phyloP scores from a whole-genome alignment of 2,329 filamentous ascomycete species.

The Claviceps sp. region DNA sequence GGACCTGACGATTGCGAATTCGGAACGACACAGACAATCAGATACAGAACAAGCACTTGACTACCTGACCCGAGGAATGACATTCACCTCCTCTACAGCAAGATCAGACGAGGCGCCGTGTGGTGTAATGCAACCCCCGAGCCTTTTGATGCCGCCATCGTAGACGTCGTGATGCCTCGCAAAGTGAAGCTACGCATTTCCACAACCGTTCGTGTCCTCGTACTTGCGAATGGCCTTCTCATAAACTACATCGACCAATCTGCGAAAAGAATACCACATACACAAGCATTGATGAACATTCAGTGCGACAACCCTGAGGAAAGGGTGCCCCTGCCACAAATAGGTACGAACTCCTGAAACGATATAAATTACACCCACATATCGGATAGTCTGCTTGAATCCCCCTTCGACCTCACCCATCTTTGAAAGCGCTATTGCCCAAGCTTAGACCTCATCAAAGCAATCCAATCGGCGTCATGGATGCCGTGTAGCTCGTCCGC shows the following conservation, averaged over 20 bases:
- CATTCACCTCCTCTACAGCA: neutral
- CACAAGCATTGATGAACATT: slow-evolving; percentile 3
- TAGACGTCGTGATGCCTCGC: neutral
- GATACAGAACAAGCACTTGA: neutral
- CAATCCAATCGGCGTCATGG: neutral
- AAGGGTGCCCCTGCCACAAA: neutral
- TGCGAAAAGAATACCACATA: neutral
- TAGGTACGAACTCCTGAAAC: neutral
- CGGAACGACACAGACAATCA: too few relatives aligned
- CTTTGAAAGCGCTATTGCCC: neutral
- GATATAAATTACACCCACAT: neutral
- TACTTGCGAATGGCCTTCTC: neutral
- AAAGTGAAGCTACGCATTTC: neutral
- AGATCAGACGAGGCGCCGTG: neutral
- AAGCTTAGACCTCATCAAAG: neutral
- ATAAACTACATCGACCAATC: neutral
- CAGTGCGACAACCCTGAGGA: neutral
- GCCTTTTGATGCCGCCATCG: too few relatives aligned
- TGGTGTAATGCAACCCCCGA: neutral
- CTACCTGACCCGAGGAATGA: neutral
- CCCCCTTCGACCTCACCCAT: neutral
- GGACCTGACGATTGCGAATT: neutral
- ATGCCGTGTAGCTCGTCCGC: neutral
- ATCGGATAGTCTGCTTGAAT: neutral
- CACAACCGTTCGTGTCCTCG: too few relatives aligned